Conservation (phyloP, 2,329 filamentous ascomycete species). For the Neofusicoccum laricinum region DNA sequence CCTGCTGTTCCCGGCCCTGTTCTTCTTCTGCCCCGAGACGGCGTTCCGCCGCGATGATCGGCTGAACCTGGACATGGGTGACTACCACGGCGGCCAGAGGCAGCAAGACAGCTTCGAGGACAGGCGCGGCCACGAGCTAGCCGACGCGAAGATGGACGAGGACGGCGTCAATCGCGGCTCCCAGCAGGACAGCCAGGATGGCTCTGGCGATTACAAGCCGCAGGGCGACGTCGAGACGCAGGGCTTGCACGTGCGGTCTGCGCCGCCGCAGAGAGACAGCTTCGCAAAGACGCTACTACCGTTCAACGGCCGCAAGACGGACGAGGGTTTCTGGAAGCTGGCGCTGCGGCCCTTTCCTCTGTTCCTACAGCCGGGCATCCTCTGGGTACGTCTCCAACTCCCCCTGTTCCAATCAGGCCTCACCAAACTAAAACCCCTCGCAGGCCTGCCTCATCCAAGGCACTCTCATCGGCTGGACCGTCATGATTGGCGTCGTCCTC, state of each 20-base stretch:
- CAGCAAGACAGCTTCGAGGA: not conserved
- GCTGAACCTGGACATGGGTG: slow-evolving; percentile 67
- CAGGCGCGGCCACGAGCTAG: not conserved
- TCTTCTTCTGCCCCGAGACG: slow-evolving; percentile 83
- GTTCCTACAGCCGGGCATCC: slow-evolving; percentile 77
- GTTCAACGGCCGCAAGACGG: slow-evolving; percentile 79
- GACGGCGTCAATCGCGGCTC: not conserved
- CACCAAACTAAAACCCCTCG: not conserved
- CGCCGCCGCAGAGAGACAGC: slow-evolving; percentile 47
- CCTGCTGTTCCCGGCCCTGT: slow-evolving; percentile 64
- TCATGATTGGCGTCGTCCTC: slow-evolving; percentile 82
- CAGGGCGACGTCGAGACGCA: not conserved
- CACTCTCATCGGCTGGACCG: slow-evolving; percentile 90
- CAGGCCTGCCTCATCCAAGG: slow-evolving; percentile 73
- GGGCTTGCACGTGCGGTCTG: not conserved
- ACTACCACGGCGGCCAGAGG: not conserved
- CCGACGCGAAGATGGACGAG: not conserved
- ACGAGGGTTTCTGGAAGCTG: slow-evolving; percentile 67
- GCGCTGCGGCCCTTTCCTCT: slow-evolving; percentile 74
- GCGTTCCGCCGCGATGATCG: slow-evolving; percentile 65
- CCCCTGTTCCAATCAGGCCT: not conserved
- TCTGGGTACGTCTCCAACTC: slow-evolving; percentile 55
- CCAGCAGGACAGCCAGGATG: slow-evolving; percentile 1
- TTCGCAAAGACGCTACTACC: slow-evolving; percentile 61
- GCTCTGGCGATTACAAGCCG: not conserved